Conservation (phyloP, 495 filamentous ascomycete species). For the Penicillium cinerascens region DNA sequence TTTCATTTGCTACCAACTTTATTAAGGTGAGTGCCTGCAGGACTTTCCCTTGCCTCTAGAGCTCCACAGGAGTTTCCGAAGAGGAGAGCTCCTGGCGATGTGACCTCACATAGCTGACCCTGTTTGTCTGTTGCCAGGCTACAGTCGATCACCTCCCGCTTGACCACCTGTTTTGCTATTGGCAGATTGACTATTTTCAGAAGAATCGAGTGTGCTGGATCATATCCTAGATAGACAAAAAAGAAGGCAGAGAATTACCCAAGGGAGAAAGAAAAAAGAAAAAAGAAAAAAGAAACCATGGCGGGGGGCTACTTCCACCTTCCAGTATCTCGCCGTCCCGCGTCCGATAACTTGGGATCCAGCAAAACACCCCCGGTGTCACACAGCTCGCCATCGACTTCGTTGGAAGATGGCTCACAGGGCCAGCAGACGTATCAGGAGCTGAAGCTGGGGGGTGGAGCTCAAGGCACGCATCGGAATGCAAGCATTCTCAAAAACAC, state of each 20-base stretch:
- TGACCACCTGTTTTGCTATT: background rate
- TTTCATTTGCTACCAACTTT: background rate
- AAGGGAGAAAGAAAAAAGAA: background rate
- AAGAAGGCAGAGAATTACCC: background rate
- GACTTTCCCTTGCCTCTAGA: background rate
- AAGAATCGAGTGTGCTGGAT: background rate
- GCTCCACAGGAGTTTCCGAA: constrained; percentile 2
- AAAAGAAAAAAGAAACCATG: constrained; percentile 22
- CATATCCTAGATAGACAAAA: background rate
- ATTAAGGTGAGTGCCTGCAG: constrained; percentile 1
- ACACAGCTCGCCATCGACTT: constrained; percentile 23
- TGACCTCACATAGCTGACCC: constrained; percentile 26
- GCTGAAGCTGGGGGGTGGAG: constrained; percentile 16
- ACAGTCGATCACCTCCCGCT: constrained; percentile 1
- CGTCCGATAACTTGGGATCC: constrained; percentile 27
- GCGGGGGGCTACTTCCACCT: constrained; percentile 42
- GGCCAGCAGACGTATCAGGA: constrained; percentile 15
- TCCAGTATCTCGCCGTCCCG: constrained; percentile 31
- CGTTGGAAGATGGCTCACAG: constrained; percentile 20
- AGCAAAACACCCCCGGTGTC: constrained; percentile 25
- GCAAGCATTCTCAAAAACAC: constrained; percentile 39
- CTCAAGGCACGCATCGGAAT: constrained; percentile 40
- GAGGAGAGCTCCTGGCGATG: constrained; percentile 6
- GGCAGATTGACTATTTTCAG: background rate
- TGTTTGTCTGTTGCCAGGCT: constrained; percentile 29